Base-by-base conservation (phyloP, 1,284 basidiomycete species). In the Moesziomyces parantarcticus region DNA sequence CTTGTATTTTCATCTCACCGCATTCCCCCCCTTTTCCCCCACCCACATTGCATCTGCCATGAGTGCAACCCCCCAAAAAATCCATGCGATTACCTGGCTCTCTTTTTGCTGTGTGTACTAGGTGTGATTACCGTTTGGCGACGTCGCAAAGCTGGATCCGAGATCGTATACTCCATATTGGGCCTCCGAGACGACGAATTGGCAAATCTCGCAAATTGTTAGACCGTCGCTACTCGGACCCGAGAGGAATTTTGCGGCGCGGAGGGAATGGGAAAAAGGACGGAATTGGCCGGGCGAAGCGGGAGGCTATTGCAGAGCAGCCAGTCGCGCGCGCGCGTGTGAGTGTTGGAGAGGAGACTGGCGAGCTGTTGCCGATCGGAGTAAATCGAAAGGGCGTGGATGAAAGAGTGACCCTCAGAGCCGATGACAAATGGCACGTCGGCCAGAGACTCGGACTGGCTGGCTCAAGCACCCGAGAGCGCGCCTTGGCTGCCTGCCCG, bases 81-180 rank as follows among this genome's bases (percentile, higher is more conserved):
- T 68, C 65, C 54, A 68, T 45, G 58, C 46, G 65, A 62, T 68
- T 68, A 68, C 65, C 65, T 68, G 59, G 59, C 59, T 62, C 54
- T 42, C 11, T 20, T 50, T 13, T 32, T 13, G 29, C 29, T 32
- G 29, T 32, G 29, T 32, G 29, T 5, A 32, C n/a, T n/a, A n/a
- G n/a, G n/a, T n/a, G n/a, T n/a, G n/a, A n/a, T n/a, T n/a, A n/a
- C n/a, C n/a, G n/a, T n/a, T n/a, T n/a, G n/a, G n/a, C n/a, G n/a
- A n/a, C n/a, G n/a, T n/a, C n/a, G n/a, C n/a, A n/a, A n/a, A n/a
- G n/a, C n/a, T n/a, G n/a, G n/a, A n/a, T n/a, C n/a, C n/a, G n/a
- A n/a, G n/a, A n/a, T n/a, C n/a, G n/a, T n/a, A n/a, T n/a, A n/a
- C n/a, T n/a, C n/a, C n/a, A n/a, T n/a, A n/a, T n/a, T n/a, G n/a